A percentile compares a stretch with the other conserved stretches of the same genome.
Evolutionary conservation across 192 early-diverging fungal genomes (phyloP).

Genomic region (Anaeromyces robustus): DNA sequence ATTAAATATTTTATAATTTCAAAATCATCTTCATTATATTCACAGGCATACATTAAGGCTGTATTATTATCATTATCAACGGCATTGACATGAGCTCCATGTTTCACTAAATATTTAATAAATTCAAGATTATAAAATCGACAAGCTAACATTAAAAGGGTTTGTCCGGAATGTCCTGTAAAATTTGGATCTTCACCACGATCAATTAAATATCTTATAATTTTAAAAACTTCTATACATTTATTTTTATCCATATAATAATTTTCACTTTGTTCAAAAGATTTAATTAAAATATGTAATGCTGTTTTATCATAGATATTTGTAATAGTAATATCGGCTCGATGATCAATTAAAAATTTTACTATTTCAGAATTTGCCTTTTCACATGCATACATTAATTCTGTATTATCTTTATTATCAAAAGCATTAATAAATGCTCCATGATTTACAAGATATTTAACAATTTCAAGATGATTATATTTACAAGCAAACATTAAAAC

Average conservation of each 20-base stretch:
- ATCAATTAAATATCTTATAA: too few species aligned
- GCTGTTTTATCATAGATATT: too few species aligned
- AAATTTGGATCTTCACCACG: neutral
- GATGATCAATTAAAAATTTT: neutral
- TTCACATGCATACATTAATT: neutral
- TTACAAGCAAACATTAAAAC: neutral
- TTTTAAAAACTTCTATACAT: too few species aligned
- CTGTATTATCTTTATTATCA: neutral
- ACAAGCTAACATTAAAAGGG: too few species aligned
- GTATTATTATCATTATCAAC: neutral
- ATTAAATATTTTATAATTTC: neutral
- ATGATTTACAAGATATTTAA: neutral
- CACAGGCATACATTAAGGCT: too few species aligned
- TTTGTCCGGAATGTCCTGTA: too few species aligned
- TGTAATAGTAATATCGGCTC: too few species aligned
- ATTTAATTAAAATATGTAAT: too few species aligned
- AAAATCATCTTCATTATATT: neutral
- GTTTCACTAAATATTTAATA: too few species aligned
- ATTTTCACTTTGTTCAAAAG: too few species aligned
- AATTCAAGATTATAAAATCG: too few species aligned
- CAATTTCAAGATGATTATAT: neutral
- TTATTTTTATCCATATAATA: too few species aligned
- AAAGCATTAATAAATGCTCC: neutral
- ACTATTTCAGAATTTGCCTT: neutral
- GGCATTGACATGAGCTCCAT: neutral